Conservation (phyloP, 768 basidiomycete species). For the Favolaschia claudopus region DNA sequence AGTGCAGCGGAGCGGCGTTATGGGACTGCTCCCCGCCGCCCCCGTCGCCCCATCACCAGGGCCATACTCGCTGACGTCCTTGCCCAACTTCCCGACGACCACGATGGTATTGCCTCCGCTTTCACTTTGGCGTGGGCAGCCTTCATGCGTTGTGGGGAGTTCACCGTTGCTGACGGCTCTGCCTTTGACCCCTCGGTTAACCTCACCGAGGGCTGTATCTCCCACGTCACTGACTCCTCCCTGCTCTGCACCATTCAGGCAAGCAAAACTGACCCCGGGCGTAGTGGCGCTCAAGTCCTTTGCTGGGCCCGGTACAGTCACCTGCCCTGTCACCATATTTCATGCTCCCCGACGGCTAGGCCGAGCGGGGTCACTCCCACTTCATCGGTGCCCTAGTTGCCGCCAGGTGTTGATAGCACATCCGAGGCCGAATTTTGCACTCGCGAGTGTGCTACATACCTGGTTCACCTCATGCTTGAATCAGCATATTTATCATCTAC, state of each 20-base stretch:
- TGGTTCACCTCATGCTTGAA: too few relatives aligned
- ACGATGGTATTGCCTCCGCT: neutral
- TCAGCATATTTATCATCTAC: too few relatives aligned
- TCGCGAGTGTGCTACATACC: too few relatives aligned
- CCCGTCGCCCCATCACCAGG: neutral
- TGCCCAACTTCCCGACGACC: constrained; percentile 6
- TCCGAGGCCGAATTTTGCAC: too few relatives aligned
- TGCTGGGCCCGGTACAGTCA: neutral
- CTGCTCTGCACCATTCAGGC: neutral
- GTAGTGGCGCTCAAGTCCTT: neutral
- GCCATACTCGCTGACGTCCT: constrained; percentile 8
- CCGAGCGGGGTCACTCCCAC: too few relatives aligned
- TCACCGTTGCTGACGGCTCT: neutral
- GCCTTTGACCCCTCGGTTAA: constrained; percentile 2
- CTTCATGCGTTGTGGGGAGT: constrained; percentile 4
- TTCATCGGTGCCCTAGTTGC: too few relatives aligned
- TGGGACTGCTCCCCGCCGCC: neutral
- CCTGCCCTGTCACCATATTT: neutral
- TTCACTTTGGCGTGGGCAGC: constrained; percentile 9
- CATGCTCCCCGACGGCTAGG: too few relatives aligned
- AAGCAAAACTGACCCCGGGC: neutral
- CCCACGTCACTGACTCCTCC: neutral
- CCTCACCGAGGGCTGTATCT: constrained; percentile 4
- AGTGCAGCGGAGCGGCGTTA: neutral
- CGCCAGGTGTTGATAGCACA: too few relatives aligned